phyloP scores from a whole-genome alignment of 495 filamentous ascomycete species.

The Lasiosphaeria miniovina region DNA sequence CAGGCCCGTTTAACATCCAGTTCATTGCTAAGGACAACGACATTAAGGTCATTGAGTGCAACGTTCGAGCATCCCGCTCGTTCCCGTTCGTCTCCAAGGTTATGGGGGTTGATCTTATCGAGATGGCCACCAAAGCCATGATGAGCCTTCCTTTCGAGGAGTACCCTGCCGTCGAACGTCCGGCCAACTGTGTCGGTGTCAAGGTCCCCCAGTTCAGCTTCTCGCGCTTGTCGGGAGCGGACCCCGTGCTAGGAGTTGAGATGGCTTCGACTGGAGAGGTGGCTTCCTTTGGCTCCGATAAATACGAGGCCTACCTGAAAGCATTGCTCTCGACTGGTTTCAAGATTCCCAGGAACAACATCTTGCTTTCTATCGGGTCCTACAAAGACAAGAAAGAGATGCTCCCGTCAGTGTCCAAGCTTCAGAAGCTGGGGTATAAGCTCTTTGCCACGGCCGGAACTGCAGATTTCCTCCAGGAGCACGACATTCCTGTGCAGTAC shows the following conservation, averaged over 20 bases:
- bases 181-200: conserved; percentile 84
- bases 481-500: conserved; percentile 85
- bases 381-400: conserved; percentile 98
- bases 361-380: conserved; percentile 90
- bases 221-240: conserved; percentile 90
- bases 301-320: conserved; percentile 97
- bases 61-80: conserved; percentile 91
- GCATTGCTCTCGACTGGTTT: conserved; percentile 93
- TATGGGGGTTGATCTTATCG: conserved; percentile 96
- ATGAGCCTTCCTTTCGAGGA: conserved; percentile 75
- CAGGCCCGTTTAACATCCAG: conserved; percentile 97
- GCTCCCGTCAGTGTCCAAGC: conserved; percentile 85
- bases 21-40: conserved; percentile 99
- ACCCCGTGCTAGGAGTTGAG: conserved; percentile 95
- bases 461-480: conserved; percentile 89
- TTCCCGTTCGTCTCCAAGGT: conserved; percentile 99
- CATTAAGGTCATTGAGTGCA: conserved; percentile 99
- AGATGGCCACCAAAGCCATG: conserved; percentile 98
- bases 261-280: conserved; percentile 99
- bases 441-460: conserved; percentile 95
- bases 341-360: conserved; percentile 93
- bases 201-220: conserved; percentile 99
- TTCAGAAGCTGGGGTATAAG: conserved; percentile 86
- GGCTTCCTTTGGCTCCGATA: conserved; percentile 91
- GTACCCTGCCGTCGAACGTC: conserved; percentile 74